Evolutionary conservation across 2,329 filamentous ascomycete species (phyloP).

Genomic region (Venturia nashicola): DNA sequence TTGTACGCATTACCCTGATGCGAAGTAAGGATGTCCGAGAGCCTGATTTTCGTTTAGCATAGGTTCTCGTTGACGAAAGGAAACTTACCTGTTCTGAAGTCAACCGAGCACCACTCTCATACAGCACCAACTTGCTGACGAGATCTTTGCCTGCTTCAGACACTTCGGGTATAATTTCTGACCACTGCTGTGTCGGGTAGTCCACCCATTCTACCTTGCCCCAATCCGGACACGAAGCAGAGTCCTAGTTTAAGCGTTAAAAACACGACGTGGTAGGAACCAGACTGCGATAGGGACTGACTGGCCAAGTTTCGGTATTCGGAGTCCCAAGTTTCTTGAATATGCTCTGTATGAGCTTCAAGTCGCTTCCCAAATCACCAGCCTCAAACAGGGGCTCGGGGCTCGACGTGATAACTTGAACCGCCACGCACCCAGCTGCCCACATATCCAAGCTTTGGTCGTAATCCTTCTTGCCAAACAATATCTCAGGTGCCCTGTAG

Average conservation of each 20-base stretch:
- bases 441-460: constrained; percentile 70
- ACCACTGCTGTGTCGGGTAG: constrained; percentile 59
- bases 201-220: constrained; percentile 70
- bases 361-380: constrained; percentile 80
- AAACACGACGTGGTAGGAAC: background rate
- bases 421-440: constrained; percentile 73
- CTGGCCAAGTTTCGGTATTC: constrained; percentile 69
- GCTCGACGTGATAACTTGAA: constrained; percentile 52
- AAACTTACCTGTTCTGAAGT: constrained; percentile 48
- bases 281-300: constrained; percentile 22
- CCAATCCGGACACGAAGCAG: constrained; percentile 66
- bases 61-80: background rate
- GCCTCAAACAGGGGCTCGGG: constrained; percentile 66
- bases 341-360: constrained; percentile 81
- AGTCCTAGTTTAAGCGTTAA: constrained; percentile 36
- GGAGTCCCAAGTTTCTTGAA: constrained; percentile 89
- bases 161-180: constrained; percentile 52
- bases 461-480: constrained; percentile 75
- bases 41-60: background rate
- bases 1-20: background rate
- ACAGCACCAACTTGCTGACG: constrained; percentile 56
- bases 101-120: constrained; percentile 54
- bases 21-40: background rate
- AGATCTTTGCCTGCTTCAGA: constrained; percentile 50
- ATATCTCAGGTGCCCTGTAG: constrained; percentile 79